Evolutionary conservation across 2,329 filamentous ascomycete genomes (phyloP), one percentile per base, ranked within the genome.

Genomic region (Epicoccum nigrum): DNA sequence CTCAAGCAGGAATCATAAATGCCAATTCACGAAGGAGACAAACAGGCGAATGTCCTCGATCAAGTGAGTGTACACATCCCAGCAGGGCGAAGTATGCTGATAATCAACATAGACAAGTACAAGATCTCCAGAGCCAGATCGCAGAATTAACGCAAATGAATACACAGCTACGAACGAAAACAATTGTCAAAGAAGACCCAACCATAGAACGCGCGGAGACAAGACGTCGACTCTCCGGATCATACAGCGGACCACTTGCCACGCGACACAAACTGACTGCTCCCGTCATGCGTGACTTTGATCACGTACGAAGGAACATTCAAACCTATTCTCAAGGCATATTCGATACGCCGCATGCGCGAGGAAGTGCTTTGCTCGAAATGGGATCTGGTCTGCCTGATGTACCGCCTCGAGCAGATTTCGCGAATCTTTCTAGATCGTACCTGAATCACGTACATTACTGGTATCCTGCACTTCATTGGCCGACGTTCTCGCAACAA

Each of bases 11-110:
- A 95, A 93, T 70, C 93, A 97, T 59, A 96, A 95, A 73, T 99
- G 94, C 70, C 93, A 97, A 69, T 99, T 99, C 71, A 99, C 94
- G 41, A 99, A 99, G 76, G 94, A 99, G 75, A 99, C 94, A 11
- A 99, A 99, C 72, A 84, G 94, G 52, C 86, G 94, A 56, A 99
- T 99, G 94, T 97, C 94, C 15, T 97, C 93, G 1, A 97, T 97
- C 77, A 99, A 97, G 83, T 85, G 74, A 65, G 81, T 75, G 48
- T 12, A 16, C 8, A 13, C 16, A 37, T n/a, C 1, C 4, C 8
- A n/a, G 17, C 3, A 19, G 17, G 7, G 15, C 11, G 35, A 6
- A 20, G 9, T 21, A 28, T 32, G n/a, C 51, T 46, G 7, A 45
- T 27, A 19, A 30, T 59, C 64, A 28, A 66, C 45, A 28, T 38